A percentile compares a stretch with the other conserved stretches of the same genome.
phyloP scores from a whole-genome alignment of 441 rosid species.

The Hura crepitans region DNA sequence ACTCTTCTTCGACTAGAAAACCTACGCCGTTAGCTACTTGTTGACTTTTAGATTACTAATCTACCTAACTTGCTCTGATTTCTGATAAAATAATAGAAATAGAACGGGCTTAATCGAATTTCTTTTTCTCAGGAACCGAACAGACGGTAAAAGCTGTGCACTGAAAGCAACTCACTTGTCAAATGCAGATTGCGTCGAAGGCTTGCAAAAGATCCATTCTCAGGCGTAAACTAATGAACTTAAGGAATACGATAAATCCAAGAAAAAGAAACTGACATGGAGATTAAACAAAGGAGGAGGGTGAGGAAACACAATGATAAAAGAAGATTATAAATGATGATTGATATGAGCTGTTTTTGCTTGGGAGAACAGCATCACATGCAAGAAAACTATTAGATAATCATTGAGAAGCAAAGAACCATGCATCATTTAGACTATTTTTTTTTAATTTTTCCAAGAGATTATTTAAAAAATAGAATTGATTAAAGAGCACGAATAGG shows the following conservation, averaged over 20 bases:
- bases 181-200: constrained; percentile 17
- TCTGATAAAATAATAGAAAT: constrained; percentile 25
- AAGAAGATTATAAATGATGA: constrained; percentile 22
- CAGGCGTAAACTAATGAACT: neutral
- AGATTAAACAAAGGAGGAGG: constrained; percentile 6
- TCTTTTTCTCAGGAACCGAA: constrained; percentile 28
- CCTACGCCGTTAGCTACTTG: constrained; percentile 39
- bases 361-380: constrained; percentile 45
- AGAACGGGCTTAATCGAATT: neutral
- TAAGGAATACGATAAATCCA: neutral
- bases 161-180: constrained; percentile 23
- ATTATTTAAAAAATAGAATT: neutral
- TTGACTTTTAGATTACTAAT: constrained; percentile 40
- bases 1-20: constrained; percentile 25
- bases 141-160: neutral
- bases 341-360: constrained; percentile 44
- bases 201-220: constrained; percentile 7
- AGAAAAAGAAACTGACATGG: neutral
- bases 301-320: constrained; percentile 18
- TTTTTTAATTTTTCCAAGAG: neutral
- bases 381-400: constrained; percentile 28
- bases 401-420: constrained; percentile 22
- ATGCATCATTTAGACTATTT: neutral
- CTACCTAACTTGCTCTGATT: constrained; percentile 25
- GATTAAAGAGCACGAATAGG: constrained; percentile 30